These are phyloP conservation scores for Xylariaceae sp. DNA, from an alignment of 2,329 filamentous ascomycete species.

Conservation along the genomic window DNA sequence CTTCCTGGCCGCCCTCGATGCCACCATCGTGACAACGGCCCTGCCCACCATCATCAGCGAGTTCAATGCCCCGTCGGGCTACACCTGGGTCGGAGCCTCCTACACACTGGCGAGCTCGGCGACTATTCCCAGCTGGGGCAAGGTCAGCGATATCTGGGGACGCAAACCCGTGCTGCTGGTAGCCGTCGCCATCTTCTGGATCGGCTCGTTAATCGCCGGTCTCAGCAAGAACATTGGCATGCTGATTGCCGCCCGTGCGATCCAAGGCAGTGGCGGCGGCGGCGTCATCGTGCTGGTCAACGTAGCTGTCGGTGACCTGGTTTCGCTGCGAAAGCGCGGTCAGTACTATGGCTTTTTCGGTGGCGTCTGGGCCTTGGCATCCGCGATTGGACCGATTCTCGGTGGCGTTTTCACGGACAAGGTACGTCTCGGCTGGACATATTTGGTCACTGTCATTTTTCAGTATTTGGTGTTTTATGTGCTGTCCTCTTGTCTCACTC, in stretches of 20 bases:
- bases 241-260: slow-evolving; percentile 49
- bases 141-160: slow-evolving; percentile 54
- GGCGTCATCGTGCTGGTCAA: slow-evolving; percentile 57
- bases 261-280: slow-evolving; percentile 54
- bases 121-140: slow-evolving; percentile 65
- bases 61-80: slow-evolving; percentile 62
- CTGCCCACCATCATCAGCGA: slow-evolving; percentile 60
- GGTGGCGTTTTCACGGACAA: slow-evolving; percentile 63
- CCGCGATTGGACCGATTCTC: slow-evolving; percentile 59
- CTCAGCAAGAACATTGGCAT: slow-evolving; percentile 45
- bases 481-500: not conserved
- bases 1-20: slow-evolving; percentile 51
- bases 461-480: not conserved
- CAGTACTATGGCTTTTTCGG: slow-evolving; percentile 50
- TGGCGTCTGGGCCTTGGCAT: slow-evolving; percentile 60
- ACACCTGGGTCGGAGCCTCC: slow-evolving; percentile 71
- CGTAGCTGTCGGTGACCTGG: slow-evolving; percentile 53
- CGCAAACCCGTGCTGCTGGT: slow-evolving; percentile 50
- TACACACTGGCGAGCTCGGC: slow-evolving; percentile 67
- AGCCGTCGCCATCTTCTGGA: slow-evolving; percentile 49
- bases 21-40: slow-evolving; percentile 62
- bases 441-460: not conserved
- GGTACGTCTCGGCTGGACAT: slow-evolving; percentile 4
- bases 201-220: slow-evolving; percentile 51
- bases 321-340: slow-evolving; percentile 47